Conservation (phyloP, 345 rosid species). For the Salix arbutifolia region DNA sequence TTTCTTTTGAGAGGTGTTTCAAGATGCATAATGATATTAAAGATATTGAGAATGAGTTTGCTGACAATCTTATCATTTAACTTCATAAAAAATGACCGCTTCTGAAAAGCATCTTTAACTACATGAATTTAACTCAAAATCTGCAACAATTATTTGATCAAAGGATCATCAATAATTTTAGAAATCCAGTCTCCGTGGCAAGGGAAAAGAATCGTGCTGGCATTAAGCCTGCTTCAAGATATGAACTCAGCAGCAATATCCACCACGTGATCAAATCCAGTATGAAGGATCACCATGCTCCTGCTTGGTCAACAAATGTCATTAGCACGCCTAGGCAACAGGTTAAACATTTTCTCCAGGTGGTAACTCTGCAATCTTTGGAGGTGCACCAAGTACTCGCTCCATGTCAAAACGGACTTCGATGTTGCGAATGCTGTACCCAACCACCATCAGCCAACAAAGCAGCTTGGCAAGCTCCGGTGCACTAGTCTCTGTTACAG, state of each 20-base stretch:
- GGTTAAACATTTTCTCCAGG: conserved; percentile 69
- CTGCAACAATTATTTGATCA: neutral
- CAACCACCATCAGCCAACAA: conserved; percentile 96
- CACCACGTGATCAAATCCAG: neutral
- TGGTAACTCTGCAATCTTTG: conserved; percentile 81
- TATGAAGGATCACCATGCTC: neutral
- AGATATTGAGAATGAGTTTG: neutral
- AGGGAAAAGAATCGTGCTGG: neutral
- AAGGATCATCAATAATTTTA: neutral
- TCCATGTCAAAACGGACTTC: conserved; percentile 98
- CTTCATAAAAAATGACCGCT: neutral
- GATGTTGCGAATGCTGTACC: conserved; percentile 87
- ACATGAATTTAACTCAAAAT: neutral
- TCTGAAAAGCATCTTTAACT: neutral
- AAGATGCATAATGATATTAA: neutral
- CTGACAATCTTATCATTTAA: neutral
- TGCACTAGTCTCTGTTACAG: conserved; percentile 75
- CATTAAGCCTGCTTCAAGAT: neutral
- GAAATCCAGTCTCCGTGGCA: neutral
- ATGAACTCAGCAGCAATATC: neutral
- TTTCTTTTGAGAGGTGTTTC: neutral
- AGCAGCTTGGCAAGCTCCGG: conserved; percentile 79
- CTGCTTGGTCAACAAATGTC: neutral
- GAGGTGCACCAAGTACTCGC: conserved; percentile 69
- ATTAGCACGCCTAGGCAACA: neutral